Conservation (phyloP, 2,329 filamentous ascomycete genomes). For the Pestalotiopsis sp. region DNA sequence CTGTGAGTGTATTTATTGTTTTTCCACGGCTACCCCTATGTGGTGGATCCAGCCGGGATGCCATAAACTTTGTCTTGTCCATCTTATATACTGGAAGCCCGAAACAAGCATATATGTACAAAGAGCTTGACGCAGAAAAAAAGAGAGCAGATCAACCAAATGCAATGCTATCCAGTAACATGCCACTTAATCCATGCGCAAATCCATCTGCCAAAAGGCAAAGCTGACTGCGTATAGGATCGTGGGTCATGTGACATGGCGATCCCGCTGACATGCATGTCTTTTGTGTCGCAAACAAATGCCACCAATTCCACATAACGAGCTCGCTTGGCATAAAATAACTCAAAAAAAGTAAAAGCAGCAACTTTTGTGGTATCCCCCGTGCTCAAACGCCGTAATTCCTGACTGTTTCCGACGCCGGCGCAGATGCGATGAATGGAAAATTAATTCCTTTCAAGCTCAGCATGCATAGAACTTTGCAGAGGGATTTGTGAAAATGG, state of each 20-base stretch:
- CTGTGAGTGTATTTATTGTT: neutral
- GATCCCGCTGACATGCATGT: neutral
- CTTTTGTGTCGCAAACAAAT: neutral
- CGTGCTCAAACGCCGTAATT: constrained; percentile 33
- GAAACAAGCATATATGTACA: neutral
- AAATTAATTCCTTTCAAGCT: constrained; percentile 13
- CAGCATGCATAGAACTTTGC: neutral
- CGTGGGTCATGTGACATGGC: neutral
- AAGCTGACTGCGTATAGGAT: neutral
- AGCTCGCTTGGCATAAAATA: neutral
- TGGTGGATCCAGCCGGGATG: neutral
- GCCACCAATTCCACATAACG: neutral
- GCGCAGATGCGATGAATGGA: constrained; percentile 18
- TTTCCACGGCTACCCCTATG: neutral
- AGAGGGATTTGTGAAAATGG: neutral
- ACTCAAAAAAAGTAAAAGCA: constrained; percentile 15
- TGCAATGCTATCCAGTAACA: neutral
- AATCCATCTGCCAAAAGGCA: neutral
- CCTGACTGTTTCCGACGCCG: constrained; percentile 9
- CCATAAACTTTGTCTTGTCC: neutral
- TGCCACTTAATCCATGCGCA: neutral
- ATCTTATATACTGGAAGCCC: neutral
- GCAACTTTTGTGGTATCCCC: constrained; percentile 43
- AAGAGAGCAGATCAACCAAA: neutral
- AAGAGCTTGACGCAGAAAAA: neutral